Conservation (phyloP, 495 filamentous ascomycete genomes). For the Extremus antarcticus region DNA sequence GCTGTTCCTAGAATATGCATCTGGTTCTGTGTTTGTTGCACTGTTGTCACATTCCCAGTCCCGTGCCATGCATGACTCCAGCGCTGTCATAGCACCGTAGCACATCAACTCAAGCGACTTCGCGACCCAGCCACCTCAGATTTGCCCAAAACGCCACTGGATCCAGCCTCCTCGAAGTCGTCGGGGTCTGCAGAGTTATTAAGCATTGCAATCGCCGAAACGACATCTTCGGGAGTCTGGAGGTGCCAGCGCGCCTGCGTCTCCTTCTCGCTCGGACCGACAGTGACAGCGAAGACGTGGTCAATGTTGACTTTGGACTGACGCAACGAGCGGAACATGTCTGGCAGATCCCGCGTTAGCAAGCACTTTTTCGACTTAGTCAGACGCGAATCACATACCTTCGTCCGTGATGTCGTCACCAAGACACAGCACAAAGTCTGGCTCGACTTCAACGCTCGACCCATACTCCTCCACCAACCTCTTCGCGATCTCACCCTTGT, state of each 20-base stretch:
- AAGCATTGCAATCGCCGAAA: conserved; percentile 64
- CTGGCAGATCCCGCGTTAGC: conserved; percentile 16
- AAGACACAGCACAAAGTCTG: conserved; percentile 77
- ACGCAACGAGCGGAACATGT: conserved; percentile 36
- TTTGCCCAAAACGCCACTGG: background rate
- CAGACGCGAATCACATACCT: conserved; percentile 45
- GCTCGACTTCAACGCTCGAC: conserved; percentile 34
- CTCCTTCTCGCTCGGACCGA: conserved; percentile 76
- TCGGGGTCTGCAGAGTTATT: conserved; percentile 38
- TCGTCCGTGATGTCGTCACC: conserved; percentile 97
- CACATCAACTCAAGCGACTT: background rate
- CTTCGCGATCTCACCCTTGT: conserved; percentile 89
- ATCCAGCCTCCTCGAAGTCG: background rate
- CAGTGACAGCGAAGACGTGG: conserved; percentile 74
- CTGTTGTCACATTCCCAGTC: too few species aligned
- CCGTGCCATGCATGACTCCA: too few species aligned
- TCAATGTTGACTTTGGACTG: conserved; percentile 42
- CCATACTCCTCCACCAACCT: conserved; percentile 58
- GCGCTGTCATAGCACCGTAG: background rate
- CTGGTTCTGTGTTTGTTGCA: too few species aligned
- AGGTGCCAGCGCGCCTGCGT: conserved; percentile 82
- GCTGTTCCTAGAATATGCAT: too few species aligned
- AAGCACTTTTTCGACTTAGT: background rate
- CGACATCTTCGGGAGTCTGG: conserved; percentile 75
- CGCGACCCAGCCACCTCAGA: too few species aligned